phyloP scores from a whole-genome alignment of 2,329 filamentous ascomycete genomes.

The Exophiala viscosa region DNA sequence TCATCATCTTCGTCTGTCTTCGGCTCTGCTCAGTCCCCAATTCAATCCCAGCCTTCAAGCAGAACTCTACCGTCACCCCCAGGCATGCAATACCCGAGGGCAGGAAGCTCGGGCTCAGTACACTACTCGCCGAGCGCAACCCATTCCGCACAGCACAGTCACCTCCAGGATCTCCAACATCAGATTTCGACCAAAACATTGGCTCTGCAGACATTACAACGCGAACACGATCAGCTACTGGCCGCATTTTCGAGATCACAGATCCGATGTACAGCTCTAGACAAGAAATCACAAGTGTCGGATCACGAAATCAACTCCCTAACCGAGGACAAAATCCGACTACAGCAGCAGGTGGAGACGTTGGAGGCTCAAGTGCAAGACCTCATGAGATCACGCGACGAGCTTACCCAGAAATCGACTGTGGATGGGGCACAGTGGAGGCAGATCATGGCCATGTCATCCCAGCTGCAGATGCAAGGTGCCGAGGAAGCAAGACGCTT shows the following conservation, averaged over 20 bases:
- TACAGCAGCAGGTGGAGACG: constrained; percentile 45
- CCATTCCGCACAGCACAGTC: constrained; percentile 35
- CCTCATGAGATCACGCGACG: constrained; percentile 46
- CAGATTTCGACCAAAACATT: constrained; percentile 53
- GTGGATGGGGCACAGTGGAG: constrained; percentile 49
- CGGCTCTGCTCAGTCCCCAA: constrained; percentile 21
- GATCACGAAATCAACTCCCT: constrained; percentile 52
- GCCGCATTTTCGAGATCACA: constrained; percentile 47
- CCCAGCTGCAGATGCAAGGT: constrained; percentile 42
- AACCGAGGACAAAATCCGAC: constrained; percentile 48
- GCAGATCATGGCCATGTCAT: constrained; percentile 50
- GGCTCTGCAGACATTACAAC: constrained; percentile 50
- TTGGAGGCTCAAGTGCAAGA: constrained; percentile 51
- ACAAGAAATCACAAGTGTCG: constrained; percentile 50
- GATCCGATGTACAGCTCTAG: constrained; percentile 48
- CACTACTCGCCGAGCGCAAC: constrained; percentile 15
- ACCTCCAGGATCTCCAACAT: constrained; percentile 51
- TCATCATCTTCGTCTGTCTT: constrained; percentile 21
- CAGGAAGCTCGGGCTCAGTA: constrained; percentile 13
- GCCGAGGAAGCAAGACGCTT: constrained; percentile 43
- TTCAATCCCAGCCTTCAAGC: constrained; percentile 20
- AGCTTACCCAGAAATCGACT: constrained; percentile 40
- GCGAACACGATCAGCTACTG: constrained; percentile 53
- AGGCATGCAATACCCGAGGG: constrained; percentile 20
- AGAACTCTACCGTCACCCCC: constrained; percentile 28